Base-by-base conservation (phyloP, 2,329 filamentous ascomycete species). In the Lecanosticta acicola region DNA sequence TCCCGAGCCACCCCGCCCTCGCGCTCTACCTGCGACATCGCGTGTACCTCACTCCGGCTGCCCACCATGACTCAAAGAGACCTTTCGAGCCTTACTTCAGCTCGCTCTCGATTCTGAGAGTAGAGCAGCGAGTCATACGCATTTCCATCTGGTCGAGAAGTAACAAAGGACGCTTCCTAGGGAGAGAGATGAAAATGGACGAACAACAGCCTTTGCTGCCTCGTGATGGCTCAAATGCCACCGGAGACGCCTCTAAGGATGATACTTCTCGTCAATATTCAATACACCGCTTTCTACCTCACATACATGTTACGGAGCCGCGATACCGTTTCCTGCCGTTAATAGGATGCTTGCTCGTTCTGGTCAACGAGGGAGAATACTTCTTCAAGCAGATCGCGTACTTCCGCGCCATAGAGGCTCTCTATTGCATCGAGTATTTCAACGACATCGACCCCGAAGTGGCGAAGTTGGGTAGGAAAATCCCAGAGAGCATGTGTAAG, bases 321-420 rank as follows among this genome's bases (percentile, higher is more conserved):
- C 43, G 43, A 19, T 46, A 39, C 18, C 43, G 43, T 13, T 46
- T 40, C 19, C 26, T 46, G 14, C 43, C 43, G 33, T 36, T 46
- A 5, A 14, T 46, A 7, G 43, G 43, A 24, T 46, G 43, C 19
- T 21, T 46, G 5, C 37, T 39, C 11, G 37, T 46, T 4, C 37
- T 46, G 36, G 37, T 46, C 37, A 46, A 46, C 29, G 43, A 46
- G 16, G 43, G 36, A 34, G 43, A 46, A 35, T 46, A 46, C 43
- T 46, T 17, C 32, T 46, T 46, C 43, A 46, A 46, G 43, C 37
- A 46, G 29, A 36, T 46, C 17, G 43, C 36, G 16, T 46, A 46
- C 29, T 46, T 46, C 18, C 37, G 43, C 5, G 43, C 36, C 11
- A 35, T 46, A n/a, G 43, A 46, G 20, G 36, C 43, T 5, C 19